Percentiles rank a stretch among this genome's conserved stretches.
Evolutionary conservation across 345 rosid species (phyloP).

Genomic region (Punica granatum): DNA sequence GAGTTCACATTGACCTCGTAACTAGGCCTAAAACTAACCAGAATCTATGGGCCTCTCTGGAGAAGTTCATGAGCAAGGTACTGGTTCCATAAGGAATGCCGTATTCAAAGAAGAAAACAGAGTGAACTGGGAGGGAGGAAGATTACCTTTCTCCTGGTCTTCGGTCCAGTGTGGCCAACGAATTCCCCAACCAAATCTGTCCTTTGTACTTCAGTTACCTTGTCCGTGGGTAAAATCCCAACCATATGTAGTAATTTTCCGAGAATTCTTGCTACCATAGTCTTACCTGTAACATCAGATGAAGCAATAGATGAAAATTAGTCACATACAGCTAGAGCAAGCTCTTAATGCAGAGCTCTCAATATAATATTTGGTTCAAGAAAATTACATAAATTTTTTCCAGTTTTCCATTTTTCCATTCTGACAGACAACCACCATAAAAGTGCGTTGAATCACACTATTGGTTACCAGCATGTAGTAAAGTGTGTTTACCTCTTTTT

Average conservation of each 20-base stretch:
- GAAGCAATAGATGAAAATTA: background rate
- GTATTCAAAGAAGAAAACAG: background rate
- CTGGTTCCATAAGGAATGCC: background rate
- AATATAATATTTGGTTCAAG: background rate
- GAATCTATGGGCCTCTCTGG: background rate
- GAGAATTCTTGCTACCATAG: constrained; percentile 94
- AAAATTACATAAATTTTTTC: background rate
- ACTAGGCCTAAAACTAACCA: background rate
- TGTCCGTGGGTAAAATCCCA: constrained; percentile 81
- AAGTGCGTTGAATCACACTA: too few species aligned
- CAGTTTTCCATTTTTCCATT: background rate
- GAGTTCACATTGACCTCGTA: background rate
- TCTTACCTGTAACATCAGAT: constrained; percentile 54
- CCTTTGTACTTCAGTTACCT: constrained; percentile 37
- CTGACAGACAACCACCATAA: too few species aligned
- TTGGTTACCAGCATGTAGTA: too few species aligned
- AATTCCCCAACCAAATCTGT: constrained; percentile 99
- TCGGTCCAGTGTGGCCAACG: constrained; percentile 98
- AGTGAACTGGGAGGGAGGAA: background rate
- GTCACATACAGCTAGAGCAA: background rate
- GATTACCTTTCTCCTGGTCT: constrained; percentile 82
- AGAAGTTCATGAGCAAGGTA: background rate
- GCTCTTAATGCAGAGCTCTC: background rate
- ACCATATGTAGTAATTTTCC: constrained; percentile 87
- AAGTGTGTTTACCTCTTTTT: too few species aligned